Evolutionary conservation across 257 asterid genomes (phyloP), one percentile per base, ranked within the genome.

Genomic region (Primulina tabacum): DNA sequence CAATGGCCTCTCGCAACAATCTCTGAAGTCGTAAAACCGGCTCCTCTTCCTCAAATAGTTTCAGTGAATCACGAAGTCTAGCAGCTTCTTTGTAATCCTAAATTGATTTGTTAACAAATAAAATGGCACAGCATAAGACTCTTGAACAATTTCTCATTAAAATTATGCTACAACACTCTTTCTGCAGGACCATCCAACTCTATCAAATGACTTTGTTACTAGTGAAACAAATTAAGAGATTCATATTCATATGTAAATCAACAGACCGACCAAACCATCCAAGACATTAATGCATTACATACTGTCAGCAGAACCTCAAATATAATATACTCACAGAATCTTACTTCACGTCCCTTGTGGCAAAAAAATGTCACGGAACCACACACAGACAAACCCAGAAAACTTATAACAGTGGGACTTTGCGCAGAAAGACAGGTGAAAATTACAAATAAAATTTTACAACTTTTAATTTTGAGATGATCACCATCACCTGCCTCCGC

Each of bases 81-180:
- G 96, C 95, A 8, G 95, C 94, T 79, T 89, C 92, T 68, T 84
- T 77, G 74, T 87, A 92, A 79, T 89, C 93, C 97, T 63, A 57
- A 75, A 40, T 53, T 53, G 60, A 62, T 47, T 34, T 6, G 69
- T 21, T 66, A 9, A 17, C 1, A 53, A 71, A 75, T 34, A 28
- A 32, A 67, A 17, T n/a, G 47, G 55, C 55, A 47, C 9, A 14
- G 55, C 6, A 47, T 47, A 47, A 47, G 18, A 47, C 18, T 14
- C 55, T 47, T 4, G 2, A 14, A 50, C 57, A 12, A 50, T 50
- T 17, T 50, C n/a, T 50, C 21, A 14, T 16, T 16, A 1, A 12
- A 9, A 43, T 50, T 50, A 14, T 50, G 21, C 57, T 50, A 16
- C 57, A 50, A 43, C 17, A 2, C 55, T 43, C 55, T 43, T 43